A percentile compares a stretch with the other conserved stretches of the same genome.
phyloP scores from a whole-genome alignment of 805 yeast genomes.

The Myxozyma vanderwaltii region DNA sequence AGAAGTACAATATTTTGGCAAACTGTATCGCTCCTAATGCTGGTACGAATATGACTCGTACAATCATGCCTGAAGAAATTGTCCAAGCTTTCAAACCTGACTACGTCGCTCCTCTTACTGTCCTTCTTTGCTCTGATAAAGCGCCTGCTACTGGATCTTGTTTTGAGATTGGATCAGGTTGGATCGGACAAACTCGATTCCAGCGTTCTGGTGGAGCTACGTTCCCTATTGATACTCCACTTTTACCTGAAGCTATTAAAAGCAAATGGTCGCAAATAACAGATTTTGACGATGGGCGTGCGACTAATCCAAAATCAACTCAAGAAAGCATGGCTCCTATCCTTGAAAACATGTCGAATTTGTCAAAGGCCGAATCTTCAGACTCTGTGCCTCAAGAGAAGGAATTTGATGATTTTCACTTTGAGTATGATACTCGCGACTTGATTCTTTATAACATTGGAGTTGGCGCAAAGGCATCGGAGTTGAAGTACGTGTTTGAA shows the following conservation, averaged over 20 bases:
- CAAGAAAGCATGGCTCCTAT: slow-evolving; percentile 82
- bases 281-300: slow-evolving; percentile 60
- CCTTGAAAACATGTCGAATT: slow-evolving; percentile 49
- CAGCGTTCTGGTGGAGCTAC: slow-evolving; percentile 87
- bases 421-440: slow-evolving; percentile 27
- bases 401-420: slow-evolving; percentile 9
- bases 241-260: slow-evolving; percentile 68
- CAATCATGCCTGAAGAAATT: slow-evolving; percentile 78
- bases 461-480: slow-evolving; percentile 78
- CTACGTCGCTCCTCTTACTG: slow-evolving; percentile 87
- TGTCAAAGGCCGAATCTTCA: slow-evolving; percentile 21
- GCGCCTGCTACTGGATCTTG: slow-evolving; percentile 75
- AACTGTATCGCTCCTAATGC: slow-evolving; percentile 96
- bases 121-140: slow-evolving; percentile 73
- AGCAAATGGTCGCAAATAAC: slow-evolving; percentile 67
- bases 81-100: slow-evolving; percentile 81
- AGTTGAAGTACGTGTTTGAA: slow-evolving; percentile 80
- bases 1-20: slow-evolving; percentile 69
- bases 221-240: slow-evolving; percentile 48
- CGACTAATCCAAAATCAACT: slow-evolving; percentile 61
- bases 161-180: slow-evolving; percentile 94
- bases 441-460: slow-evolving; percentile 85
- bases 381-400: slow-evolving; percentile 48
- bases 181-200: slow-evolving; percentile 95
- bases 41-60: slow-evolving; percentile 94